These are phyloP conservation scores for Saccharomyces eubayanus DNA, from an alignment of 805 yeast species.

Conservation along the genomic window DNA sequence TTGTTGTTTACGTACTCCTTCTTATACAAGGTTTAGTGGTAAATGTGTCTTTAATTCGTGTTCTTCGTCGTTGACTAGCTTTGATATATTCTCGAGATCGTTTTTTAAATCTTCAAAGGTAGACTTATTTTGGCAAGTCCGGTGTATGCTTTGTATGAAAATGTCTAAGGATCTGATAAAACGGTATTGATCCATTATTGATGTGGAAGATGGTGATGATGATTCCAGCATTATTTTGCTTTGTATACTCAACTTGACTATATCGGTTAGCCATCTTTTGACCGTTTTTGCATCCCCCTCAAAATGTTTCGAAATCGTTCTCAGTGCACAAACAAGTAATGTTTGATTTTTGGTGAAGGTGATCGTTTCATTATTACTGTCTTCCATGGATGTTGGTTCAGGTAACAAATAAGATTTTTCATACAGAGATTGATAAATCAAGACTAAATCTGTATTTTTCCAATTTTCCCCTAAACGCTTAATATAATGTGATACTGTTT, in stretches of 20 bases:
- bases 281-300: neutral
- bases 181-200: conserved; percentile 18
- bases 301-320: conserved; percentile 11
- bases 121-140: conserved; percentile 7
- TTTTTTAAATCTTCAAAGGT: conserved; percentile 2
- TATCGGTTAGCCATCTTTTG: conserved; percentile 12
- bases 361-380: neutral
- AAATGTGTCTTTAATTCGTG: conserved; percentile 22
- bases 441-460: conserved; percentile 10
- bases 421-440: conserved; percentile 25
- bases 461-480: conserved; percentile 4
- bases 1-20: neutral
- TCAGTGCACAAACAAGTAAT: conserved; percentile 15
- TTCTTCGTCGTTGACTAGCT: conserved; percentile 16
- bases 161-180: conserved; percentile 24
- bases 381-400: neutral
- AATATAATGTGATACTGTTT: neutral
- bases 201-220: neutral
- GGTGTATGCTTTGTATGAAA: conserved; percentile 17
- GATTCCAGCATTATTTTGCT: conserved; percentile 12
- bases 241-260: conserved; percentile 24
- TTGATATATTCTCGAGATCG: conserved; percentile 12
- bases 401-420: conserved; percentile 17
- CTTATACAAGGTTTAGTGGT: conserved; percentile 20
- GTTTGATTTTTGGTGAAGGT: conserved; percentile 14